Evolutionary conservation across 108 stramenopile species (phyloP).

Genomic region (Chaetoceros muelleri): DNA sequence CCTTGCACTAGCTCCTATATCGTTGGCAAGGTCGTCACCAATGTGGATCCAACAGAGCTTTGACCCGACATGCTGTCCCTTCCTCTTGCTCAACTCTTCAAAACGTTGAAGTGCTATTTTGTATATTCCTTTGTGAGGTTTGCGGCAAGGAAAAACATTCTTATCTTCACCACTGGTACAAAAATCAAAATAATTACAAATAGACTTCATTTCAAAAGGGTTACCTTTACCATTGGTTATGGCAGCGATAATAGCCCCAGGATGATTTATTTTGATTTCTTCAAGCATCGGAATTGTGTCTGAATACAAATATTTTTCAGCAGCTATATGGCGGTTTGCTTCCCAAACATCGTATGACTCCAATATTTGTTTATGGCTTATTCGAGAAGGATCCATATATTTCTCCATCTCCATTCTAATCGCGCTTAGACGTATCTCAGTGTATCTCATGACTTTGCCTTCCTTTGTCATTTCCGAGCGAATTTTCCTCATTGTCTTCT

Average conservation of each 20-base stretch:
- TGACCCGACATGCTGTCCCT: not conserved
- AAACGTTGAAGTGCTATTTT: conserved; percentile 27
- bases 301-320: conserved; percentile 39
- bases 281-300: conserved; percentile 23
- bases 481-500: conserved; percentile 29
- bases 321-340: conserved; percentile 40
- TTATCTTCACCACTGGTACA: conserved; percentile 64
- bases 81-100: conserved; percentile 4
- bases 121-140: conserved; percentile 52
- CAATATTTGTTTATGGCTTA: conserved; percentile 14
- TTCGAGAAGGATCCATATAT: not conserved
- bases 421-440: conserved; percentile 36
- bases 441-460: conserved; percentile 34
- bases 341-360: conserved; percentile 44
- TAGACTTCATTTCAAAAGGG: conserved; percentile 41
- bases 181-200: conserved; percentile 50
- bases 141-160: conserved; percentile 40
- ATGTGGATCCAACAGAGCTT: conserved; percentile 58
- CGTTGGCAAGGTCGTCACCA: conserved; percentile 68
- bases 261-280: conserved; percentile 17
- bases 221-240: conserved; percentile 66
- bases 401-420: conserved; percentile 21
- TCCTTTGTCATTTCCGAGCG: conserved; percentile 21
- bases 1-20: conserved; percentile 50
- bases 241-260: conserved; percentile 35